phyloP scores from a whole-genome alignment of 2,329 filamentous ascomycete genomes.

The Stylonectria norvegica region DNA sequence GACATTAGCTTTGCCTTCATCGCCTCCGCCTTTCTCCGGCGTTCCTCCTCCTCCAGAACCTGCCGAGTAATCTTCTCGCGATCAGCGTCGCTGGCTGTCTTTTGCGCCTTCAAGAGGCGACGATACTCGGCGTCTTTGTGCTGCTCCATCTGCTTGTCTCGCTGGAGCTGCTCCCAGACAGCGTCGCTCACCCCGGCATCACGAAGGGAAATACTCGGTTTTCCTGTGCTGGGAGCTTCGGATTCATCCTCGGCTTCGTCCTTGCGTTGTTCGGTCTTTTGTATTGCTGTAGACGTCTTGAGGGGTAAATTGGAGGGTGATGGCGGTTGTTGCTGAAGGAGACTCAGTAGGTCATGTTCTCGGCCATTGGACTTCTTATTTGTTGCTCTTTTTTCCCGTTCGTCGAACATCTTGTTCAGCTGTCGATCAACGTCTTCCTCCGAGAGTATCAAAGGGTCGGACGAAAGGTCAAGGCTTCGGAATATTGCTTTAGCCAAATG shows the following conservation, averaged over 20 bases:
- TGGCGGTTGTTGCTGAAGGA: fast-evolving
- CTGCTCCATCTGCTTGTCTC: constrained; percentile 41
- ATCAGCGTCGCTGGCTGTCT: constrained; percentile 27
- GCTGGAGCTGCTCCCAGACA: constrained; percentile 58
- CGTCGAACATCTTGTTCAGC: constrained; percentile 23
- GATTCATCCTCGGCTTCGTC: constrained; percentile 12
- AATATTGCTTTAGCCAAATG: constrained; percentile 52
- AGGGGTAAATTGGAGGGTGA: background rate
- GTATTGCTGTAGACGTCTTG: background rate
- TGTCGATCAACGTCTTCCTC: constrained; percentile 12
- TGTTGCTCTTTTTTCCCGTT: constrained; percentile 8
- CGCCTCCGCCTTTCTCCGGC: constrained; percentile 36
- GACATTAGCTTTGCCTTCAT: constrained; percentile 45
- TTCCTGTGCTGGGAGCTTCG: too few species aligned
- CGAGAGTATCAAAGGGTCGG: constrained; percentile 10
- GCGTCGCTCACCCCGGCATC: constrained; percentile 58
- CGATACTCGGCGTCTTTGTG: constrained; percentile 37
- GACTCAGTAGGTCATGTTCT: too few species aligned
- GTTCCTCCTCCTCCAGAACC: constrained; percentile 32
- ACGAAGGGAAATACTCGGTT: too few species aligned
- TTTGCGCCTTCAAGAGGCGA: constrained; percentile 30
- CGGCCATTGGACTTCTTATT: constrained; percentile 8
- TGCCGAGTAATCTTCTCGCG: constrained; percentile 24
- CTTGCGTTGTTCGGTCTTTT: background rate
- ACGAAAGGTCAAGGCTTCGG: constrained; percentile 22